Conservation (phyloP, 441 rosid genomes). For the Jatropha podagrica region DNA sequence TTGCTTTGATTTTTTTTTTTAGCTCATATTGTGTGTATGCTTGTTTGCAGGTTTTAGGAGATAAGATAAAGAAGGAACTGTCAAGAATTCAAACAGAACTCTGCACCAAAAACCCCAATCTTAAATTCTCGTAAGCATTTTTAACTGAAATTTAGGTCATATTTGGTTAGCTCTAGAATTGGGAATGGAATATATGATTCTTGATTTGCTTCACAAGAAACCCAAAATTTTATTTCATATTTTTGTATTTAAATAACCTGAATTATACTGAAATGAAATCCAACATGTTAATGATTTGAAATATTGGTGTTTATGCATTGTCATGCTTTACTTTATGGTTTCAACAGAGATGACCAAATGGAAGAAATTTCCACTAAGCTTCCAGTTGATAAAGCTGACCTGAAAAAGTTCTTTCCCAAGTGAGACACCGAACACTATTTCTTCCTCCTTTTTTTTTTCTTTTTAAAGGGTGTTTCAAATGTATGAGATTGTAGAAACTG, state of each 20-base stretch:
- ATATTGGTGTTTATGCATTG: too few species aligned
- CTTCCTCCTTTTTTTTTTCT: background rate
- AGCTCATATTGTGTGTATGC: conserved; percentile 1
- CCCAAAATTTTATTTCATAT: too few species aligned
- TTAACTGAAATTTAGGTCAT: background rate
- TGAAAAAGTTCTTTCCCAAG: conserved; percentile 70
- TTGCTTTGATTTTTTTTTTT: background rate
- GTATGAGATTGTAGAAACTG: background rate
- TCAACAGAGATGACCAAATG: conserved; percentile 57
- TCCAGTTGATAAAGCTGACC: conserved; percentile 66
- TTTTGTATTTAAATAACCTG: too few species aligned
- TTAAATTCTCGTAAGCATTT: conserved; percentile 59
- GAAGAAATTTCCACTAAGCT: conserved; percentile 80
- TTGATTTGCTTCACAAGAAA: too few species aligned
- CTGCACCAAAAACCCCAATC: conserved; percentile 46
- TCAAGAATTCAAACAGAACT: conserved; percentile 66
- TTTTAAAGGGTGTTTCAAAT: background rate
- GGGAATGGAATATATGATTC: too few species aligned
- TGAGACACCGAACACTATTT: conserved; percentile 27
- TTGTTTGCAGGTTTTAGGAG: conserved; percentile 56
- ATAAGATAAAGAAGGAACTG: conserved; percentile 72
- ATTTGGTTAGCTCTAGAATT: too few species aligned
- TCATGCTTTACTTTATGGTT: conserved; percentile 13
- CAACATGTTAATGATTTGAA: too few species aligned
- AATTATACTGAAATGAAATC: too few species aligned